Base-by-base conservation (phyloP, 2,329 filamentous ascomycete genomes). In the Allantophomopsis cytisporea region DNA sequence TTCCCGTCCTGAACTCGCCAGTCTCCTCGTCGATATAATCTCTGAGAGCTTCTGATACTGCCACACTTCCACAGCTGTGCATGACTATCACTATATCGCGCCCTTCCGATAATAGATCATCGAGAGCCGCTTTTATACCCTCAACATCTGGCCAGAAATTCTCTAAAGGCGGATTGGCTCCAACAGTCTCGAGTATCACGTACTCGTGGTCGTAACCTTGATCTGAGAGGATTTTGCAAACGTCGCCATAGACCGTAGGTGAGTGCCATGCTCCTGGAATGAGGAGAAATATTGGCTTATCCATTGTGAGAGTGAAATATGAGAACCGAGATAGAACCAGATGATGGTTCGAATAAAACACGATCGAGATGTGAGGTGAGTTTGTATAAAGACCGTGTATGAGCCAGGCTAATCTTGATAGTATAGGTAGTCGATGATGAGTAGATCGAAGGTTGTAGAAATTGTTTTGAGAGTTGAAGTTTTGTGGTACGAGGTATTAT, bases 11-110 rank as follows among this genome's bases (percentile, higher is more conserved):
- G 12, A 49, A 41, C 14, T 47, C 43, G 34, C 52, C 48, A 13
- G 61, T 50, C 5, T 8, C 13, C 14, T 18, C 35, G 21, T 21
- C 35, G 14, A 36, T 18, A 21, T 16, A 36, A n/a, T 36, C 13
- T 15, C 15, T 36, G 3, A 36, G 14, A 4, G 55, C 57, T 42
- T 61, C 55, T 5, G 54, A 51, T 2, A 51, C 54, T 0, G 60
- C 44, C 0, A 60, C 48, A 8, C 60, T 60, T 2, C 59, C 55
- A 47, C 62, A 65, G 16, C 57, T 62, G 38, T 66, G 62, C 13
- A 53, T 50, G 12, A 62, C 31, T 7, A 64, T 45, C 1, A 65
- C 43, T 5, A 64, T 55, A 20, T 64, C 56, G 17, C 60, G 59
- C 1, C 54, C 55, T 1, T 37, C 43, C 13, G 59, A 56, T 8